Evolutionary conservation across 2,329 filamentous ascomycete species (phyloP), one percentile per base, ranked within the genome.

Genomic region (Phialophora verrucosa): DNA sequence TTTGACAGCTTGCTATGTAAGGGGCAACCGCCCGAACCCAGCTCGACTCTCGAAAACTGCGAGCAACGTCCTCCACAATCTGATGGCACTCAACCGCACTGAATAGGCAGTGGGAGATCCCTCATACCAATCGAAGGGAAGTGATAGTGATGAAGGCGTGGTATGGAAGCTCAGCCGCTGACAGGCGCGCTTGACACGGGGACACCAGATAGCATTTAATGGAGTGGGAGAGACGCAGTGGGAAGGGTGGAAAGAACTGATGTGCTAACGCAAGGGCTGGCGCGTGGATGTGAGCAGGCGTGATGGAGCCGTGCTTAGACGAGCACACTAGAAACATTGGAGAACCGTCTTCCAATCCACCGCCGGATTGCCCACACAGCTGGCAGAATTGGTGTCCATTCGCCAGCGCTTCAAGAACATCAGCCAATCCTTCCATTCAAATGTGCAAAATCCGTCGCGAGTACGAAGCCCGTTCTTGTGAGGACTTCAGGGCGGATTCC

Each of bases 311-410:
- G n/a, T 42, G 59, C 59, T 25, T 53, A 61, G 54, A 61, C 59
- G 59, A 61, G 59, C n/a, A 27, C 47, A 50, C 59, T 61, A 61
- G 59, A 61, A 61, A 61, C 59, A 38, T 25, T 51, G 31, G 49
- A 61, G 59, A 61, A 61, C 42, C 47, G 51, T 61, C 47, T 50
- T 29, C 31, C 50, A 51, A 50, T 51, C 47, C 31, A 51, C 32
- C 51, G 29, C 49, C 47, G 20, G 47, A 51, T 54, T 29, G 17
- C 49, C 59, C 59, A 61, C 59, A 51, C 31, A 11, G 17, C 59
- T 42, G 59, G 20, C 14, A 38, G n/a, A 17, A 12, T 3, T 23
- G 47, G 47, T 35, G 23, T 53, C 51, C 31, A 54, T 54, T 61
- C 38, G 59, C 49, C 59, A 25, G 12, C 14, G 25, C 47, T 17